These are phyloP conservation scores for Tylopilus felleus DNA, from an alignment of 768 basidiomycete species.

Conservation along the genomic window DNA sequence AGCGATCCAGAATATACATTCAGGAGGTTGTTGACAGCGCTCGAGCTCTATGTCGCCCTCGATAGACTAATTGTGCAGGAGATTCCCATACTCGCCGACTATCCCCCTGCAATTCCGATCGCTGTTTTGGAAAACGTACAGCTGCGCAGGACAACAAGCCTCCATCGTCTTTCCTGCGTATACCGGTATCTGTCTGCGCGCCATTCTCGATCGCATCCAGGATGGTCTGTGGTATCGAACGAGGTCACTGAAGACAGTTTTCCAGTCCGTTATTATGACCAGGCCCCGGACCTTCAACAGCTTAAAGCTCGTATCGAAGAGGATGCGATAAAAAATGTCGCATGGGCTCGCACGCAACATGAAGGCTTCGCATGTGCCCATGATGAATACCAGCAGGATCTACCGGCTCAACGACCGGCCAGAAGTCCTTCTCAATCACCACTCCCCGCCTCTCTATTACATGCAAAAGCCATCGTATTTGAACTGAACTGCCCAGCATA, in stretches of 20 bases:
- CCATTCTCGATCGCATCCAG: not conserved
- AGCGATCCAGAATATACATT: slow-evolving; percentile 34
- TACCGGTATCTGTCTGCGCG: not conserved
- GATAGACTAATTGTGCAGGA: not conserved
- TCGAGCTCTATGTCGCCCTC: slow-evolving; percentile 9
- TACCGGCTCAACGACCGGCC: too few relatives aligned
- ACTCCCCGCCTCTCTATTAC: not conserved
- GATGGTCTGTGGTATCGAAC: not conserved
- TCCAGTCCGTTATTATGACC: not conserved
- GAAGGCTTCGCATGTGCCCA: not conserved
- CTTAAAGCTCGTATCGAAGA: not conserved
- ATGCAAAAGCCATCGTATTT: not conserved
- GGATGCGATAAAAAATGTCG: not conserved
- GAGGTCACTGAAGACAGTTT: not conserved
- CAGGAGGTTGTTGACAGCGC: slow-evolving; percentile 35
- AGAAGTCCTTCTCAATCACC: too few relatives aligned
- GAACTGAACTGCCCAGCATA: not conserved
- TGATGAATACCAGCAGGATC: not conserved
- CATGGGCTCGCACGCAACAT: not conserved
- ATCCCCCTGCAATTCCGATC: not conserved
- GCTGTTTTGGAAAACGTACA: not conserved
- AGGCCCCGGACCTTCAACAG: not conserved
- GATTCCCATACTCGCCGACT: not conserved
- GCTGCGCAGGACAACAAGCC: not conserved
- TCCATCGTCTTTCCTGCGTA: not conserved